phyloP scores from a whole-genome alignment of 1,284 basidiomycete species.

The Coniferiporia sulphurascens region DNA sequence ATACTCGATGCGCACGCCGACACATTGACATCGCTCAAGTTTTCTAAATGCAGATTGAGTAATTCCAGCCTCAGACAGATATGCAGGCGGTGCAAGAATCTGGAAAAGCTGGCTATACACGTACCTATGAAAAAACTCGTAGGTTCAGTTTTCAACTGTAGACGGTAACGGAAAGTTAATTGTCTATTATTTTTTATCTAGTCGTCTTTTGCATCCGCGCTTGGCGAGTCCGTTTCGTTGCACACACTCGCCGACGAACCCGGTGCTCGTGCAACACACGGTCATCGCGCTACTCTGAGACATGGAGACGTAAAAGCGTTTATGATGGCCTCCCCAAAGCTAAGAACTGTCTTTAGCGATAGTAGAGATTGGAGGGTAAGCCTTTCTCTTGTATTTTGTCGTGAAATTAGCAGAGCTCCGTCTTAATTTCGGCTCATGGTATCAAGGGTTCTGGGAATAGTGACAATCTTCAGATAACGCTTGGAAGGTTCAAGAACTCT shows the following conservation, averaged over 20 bases:
- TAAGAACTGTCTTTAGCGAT: slow-evolving; percentile 48
- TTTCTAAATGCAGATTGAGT: slow-evolving; percentile 43
- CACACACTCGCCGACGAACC: slow-evolving; percentile 44
- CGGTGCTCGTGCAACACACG: slow-evolving; percentile 41
- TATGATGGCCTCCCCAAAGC: slow-evolving; percentile 36
- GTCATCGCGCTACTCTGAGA: slow-evolving; percentile 36
- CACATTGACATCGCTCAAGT: slow-evolving; percentile 41
- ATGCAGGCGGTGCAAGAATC: slow-evolving; percentile 36
- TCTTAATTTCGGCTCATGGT: slow-evolving; percentile 1
- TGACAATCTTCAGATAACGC: slow-evolving; percentile 4
- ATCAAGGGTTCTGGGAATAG: not conserved
- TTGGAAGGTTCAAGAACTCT: slow-evolving; percentile 5
- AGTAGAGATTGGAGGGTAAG: slow-evolving; percentile 55
- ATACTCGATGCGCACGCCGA: slow-evolving; percentile 39
- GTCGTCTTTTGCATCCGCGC: slow-evolving; percentile 28
- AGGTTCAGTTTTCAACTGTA: slow-evolving; percentile 21
- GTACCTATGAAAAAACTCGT: slow-evolving; percentile 51
- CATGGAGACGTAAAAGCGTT: slow-evolving; percentile 39
- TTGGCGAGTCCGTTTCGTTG: slow-evolving; percentile 37
- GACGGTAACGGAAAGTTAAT: not conserved
- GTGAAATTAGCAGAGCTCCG: slow-evolving; percentile 16
- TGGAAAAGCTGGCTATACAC: slow-evolving; percentile 48
- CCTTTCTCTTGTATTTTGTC: not conserved
- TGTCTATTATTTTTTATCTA: slow-evolving; percentile 15
- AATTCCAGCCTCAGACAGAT: slow-evolving; percentile 37